Conservation (phyloP, 306 rosid species). For the Malus sieversii region DNA sequence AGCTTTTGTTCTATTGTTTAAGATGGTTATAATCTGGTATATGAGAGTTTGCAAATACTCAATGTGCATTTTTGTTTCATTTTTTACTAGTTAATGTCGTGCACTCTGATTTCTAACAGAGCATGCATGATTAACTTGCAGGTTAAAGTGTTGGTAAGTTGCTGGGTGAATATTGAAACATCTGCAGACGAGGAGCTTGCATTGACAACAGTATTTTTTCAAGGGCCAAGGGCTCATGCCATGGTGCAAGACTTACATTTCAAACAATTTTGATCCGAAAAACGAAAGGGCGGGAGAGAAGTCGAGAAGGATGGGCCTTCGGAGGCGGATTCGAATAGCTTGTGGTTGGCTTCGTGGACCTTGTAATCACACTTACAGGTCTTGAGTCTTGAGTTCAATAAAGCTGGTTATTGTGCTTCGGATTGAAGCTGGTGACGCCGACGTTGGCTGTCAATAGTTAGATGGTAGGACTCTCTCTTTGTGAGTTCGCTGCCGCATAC, state of each 20-base stretch:
- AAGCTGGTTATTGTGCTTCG: neutral
- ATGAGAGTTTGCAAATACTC: neutral
- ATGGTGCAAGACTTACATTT: neutral
- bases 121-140: neutral
- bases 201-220: neutral
- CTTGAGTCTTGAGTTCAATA: neutral
- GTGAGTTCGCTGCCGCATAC: neutral
- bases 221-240: neutral
- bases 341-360: neutral
- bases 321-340: neutral
- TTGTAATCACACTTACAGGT: neutral
- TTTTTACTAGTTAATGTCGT: neutral
- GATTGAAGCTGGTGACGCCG: neutral
- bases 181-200: neutral
- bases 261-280: neutral
- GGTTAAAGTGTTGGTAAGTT: neutral
- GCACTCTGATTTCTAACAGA: neutral
- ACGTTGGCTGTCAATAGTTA: neutral
- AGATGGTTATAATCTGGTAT: neutral
- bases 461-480: neutral
- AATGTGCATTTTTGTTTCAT: neutral
- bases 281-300: neutral
- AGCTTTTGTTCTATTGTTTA: neutral
- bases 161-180: neutral
- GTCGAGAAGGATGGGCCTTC: neutral